These are phyloP conservation scores for Sporothrix dimorphospora DNA, from an alignment of 2,329 filamentous ascomycete genomes.

Conservation along the genomic window DNA sequence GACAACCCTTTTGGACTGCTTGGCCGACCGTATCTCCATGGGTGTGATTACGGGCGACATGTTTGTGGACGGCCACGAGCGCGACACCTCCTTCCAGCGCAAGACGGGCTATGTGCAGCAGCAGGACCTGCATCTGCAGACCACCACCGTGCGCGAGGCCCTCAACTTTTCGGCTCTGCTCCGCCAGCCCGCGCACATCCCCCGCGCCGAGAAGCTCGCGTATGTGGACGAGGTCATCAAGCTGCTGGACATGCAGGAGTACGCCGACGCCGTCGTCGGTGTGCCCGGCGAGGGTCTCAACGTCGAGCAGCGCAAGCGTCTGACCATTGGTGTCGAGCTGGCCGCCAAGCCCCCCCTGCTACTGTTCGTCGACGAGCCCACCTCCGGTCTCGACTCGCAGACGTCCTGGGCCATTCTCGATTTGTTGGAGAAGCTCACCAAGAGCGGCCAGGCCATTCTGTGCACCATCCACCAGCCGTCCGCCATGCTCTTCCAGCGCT, in stretches of 20 bases:
- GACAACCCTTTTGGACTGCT: conserved; percentile 83
- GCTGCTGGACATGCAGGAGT: conserved; percentile 86
- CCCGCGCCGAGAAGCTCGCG: conserved; percentile 76
- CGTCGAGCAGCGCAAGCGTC: conserved; percentile 70
- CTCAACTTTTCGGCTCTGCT: conserved; percentile 84
- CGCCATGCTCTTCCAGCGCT: conserved; percentile 91
- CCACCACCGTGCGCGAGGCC: conserved; percentile 85
- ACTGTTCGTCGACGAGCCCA: conserved; percentile 93
- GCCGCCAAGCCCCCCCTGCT: conserved; percentile 88
- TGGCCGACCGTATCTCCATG: conserved; percentile 85
- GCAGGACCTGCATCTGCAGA: conserved; percentile 87
- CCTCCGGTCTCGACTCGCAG: conserved; percentile 89
- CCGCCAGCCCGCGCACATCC: conserved; percentile 75
- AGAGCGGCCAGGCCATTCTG: conserved; percentile 89
- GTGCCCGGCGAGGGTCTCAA: conserved; percentile 85
- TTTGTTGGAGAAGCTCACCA: conserved; percentile 85
- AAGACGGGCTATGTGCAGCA: conserved; percentile 93
- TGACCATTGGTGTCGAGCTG: conserved; percentile 80
- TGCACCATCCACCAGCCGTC: conserved; percentile 98
- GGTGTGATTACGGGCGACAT: conserved; percentile 87
- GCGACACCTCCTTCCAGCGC: conserved; percentile 83
- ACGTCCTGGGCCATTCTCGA: conserved; percentile 92
- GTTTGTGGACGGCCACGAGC: conserved; percentile 65
- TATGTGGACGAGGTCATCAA: conserved; percentile 93
- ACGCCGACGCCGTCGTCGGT: conserved; percentile 88